These are phyloP conservation scores for Chlamydomonas eustigma DNA, from an alignment of 139 green algal species.

Conservation along the genomic window DNA sequence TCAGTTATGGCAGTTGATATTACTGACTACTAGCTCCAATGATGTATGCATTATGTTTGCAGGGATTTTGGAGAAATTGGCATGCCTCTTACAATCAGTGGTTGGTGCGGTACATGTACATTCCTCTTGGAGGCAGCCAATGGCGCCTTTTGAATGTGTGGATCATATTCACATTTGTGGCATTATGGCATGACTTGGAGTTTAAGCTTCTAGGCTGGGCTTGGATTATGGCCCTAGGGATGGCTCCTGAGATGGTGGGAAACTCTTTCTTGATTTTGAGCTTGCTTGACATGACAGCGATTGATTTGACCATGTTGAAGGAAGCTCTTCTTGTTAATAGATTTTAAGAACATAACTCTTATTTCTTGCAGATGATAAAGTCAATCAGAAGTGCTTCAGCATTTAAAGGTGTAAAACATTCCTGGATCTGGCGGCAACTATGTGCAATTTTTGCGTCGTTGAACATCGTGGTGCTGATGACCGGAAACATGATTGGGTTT, in stretches of 20 bases:
- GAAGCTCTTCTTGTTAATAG: too few relatives aligned
- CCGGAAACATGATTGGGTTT: slow-evolving; percentile 79
- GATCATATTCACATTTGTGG: slow-evolving; percentile 94
- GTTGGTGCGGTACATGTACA: slow-evolving; percentile 92
- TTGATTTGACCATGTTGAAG: too few relatives aligned
- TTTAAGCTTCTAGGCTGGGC: slow-evolving; percentile 76
- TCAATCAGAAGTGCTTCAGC: too few relatives aligned
- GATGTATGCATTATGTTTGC: too few relatives aligned
- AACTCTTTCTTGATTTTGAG: not conserved
- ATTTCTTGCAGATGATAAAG: too few relatives aligned
- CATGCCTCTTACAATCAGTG: slow-evolving; percentile 90
- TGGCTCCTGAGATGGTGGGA: slow-evolving; percentile 65
- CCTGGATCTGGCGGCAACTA: slow-evolving; percentile 37
- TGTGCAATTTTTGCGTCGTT: slow-evolving; percentile 34
- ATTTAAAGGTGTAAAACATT: not conserved
- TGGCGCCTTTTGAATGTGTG: slow-evolving; percentile 72
- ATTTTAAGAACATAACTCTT: too few relatives aligned
- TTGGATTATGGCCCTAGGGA: slow-evolving; percentile 69
- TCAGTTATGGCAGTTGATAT: too few relatives aligned
- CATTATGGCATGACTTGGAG: slow-evolving; percentile 93
- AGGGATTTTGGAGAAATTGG: slow-evolving; percentile 91
- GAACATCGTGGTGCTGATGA: slow-evolving; percentile 78
- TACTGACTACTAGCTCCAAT: too few relatives aligned
- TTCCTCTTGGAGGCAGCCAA: slow-evolving; percentile 76
- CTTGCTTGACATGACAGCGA: too few relatives aligned